Evolutionary conservation across 202 grass and related monocot species (phyloP).

Genomic region (Brachypodium distachyon): DNA sequence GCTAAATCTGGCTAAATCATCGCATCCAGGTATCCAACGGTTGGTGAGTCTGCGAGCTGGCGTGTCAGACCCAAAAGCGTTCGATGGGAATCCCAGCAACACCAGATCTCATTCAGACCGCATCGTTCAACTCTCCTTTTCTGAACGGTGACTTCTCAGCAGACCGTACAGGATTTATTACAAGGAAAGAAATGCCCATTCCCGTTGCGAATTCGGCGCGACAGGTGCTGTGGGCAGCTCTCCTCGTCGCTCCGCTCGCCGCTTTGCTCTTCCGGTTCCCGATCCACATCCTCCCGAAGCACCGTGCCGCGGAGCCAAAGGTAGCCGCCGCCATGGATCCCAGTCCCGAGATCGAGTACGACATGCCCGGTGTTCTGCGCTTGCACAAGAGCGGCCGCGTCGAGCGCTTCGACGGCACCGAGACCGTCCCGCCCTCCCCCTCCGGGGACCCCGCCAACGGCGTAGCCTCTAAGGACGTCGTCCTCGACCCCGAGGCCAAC

Average conservation of each 20-base stretch:
- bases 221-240: background rate
- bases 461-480: slow-evolving; percentile 57
- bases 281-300: background rate
- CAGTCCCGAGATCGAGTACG: slow-evolving; percentile 39
- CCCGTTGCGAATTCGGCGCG: background rate
- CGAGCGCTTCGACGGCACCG: slow-evolving; percentile 65
- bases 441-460: slow-evolving; percentile 33
- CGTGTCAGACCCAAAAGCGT: background rate
- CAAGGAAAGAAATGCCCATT: background rate
- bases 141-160: background rate
- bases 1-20: background rate
- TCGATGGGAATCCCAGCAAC: background rate
- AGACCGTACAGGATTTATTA: background rate
- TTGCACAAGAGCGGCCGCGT: slow-evolving; percentile 54
- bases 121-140: background rate
- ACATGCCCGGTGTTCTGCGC: slow-evolving; percentile 32
- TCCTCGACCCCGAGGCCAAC: slow-evolving; percentile 32
- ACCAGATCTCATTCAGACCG: background rate
- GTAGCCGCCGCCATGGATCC: slow-evolving; percentile 8
- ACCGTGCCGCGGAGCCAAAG: background rate
- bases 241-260: slow-evolving; percentile 7
- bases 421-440: slow-evolving; percentile 38
- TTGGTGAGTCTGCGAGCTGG: background rate
- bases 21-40: background rate
- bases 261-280: background rate